Conservation (phyloP, 352 stramenopile species). For the Globisporangium emineosum region DNA sequence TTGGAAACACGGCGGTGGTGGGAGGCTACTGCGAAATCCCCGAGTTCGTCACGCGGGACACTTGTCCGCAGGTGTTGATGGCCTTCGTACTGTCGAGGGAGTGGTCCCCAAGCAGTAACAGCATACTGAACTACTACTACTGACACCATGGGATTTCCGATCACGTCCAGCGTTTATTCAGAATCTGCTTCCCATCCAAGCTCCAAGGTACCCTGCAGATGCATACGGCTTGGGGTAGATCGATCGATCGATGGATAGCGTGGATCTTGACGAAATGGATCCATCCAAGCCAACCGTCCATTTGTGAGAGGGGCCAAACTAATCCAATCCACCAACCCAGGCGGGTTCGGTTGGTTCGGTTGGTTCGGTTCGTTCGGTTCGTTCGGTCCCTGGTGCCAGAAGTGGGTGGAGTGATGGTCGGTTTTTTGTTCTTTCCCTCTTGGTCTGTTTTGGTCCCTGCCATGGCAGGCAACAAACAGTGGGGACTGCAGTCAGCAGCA, state of each 20-base stretch:
- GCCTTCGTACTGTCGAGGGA: too few relatives aligned
- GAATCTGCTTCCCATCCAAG: neutral
- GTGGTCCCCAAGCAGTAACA: too few relatives aligned
- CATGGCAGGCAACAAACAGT: too few relatives aligned
- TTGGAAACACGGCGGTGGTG: neutral
- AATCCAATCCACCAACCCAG: neutral
- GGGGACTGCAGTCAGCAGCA: too few relatives aligned
- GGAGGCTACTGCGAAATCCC: neutral
- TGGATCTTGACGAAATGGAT: neutral
- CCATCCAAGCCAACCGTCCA: neutral
- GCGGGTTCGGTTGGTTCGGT: neutral
- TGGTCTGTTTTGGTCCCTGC: neutral
- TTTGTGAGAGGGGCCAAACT: neutral
- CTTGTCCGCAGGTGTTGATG: too few relatives aligned
- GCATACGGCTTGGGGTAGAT: neutral
- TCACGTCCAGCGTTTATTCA: too few relatives aligned
- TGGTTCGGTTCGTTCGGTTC: neutral
- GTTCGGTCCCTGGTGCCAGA: neutral
- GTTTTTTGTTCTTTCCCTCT: constrained; percentile 17
- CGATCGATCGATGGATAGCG: too few relatives aligned
- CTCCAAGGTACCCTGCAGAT: neutral
- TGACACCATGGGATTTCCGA: too few relatives aligned
- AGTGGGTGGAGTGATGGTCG: constrained; percentile 15
- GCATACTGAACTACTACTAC: too few relatives aligned
- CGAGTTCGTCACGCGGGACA: neutral